Evolutionary conservation across 2,329 filamentous ascomycete genomes (phyloP), one percentile per base, ranked within the genome.

Genomic region (Fusarium dlaminii): DNA sequence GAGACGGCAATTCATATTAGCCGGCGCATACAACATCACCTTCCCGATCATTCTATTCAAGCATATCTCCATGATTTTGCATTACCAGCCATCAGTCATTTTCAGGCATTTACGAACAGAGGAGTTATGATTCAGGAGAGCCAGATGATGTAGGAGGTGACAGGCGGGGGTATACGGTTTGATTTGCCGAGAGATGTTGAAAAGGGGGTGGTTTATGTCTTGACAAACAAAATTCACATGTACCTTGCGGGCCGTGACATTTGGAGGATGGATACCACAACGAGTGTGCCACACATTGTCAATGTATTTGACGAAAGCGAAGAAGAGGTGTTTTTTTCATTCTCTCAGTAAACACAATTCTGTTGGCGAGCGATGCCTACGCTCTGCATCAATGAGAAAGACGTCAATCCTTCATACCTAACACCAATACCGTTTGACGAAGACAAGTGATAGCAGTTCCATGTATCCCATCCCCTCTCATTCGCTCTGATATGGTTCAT

Each of bases 11-110:
- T 56, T 39, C 49, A 52, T 64, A 55, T 64, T 24, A 54, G 67
- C 63, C 66, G n/a, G 69, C 66, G 51, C 66, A 58, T 66, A 77
- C 70, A 75, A 78, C 63, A 77, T 78, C 54, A 74, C 64, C 75
- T 76, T 75, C 66, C 73, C 65, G 55, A 69, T 76, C 63, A 65
- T 77, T 73, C 39, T 57, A 67, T 76, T 73, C 46, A 69, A 75
- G 72, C 69, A 67, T 56, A 63, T 66, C 48, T 67, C 63, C 51
- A 72, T 72, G 72, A 74, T 72, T 70, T 70, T 77, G 60, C 69
- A 76, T 76, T 68, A 48, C 49, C 34, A 66, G 66, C 52, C 68
- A 76, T 71, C 67, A 58, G 55, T 77, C 73, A 76, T 77, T 77
- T 72, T 66, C 57, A 70, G 55, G 64, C 73, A 70, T 77, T 78